Conservation (phyloP, 352 stramenopile genomes). For the Globisporangium polare region DNA sequence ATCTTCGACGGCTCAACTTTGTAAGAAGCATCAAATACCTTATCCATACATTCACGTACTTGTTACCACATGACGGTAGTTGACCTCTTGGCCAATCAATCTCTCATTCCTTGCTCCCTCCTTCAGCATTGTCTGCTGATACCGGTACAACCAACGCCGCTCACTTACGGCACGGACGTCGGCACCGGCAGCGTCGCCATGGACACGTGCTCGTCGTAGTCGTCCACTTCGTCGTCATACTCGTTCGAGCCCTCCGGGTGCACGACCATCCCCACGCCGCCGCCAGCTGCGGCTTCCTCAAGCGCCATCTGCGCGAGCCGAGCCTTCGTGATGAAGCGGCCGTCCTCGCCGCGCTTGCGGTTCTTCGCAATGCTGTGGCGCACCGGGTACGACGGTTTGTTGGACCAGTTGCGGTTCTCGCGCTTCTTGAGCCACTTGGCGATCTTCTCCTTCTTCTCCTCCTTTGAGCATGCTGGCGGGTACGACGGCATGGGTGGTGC, state of each 20-base stretch:
- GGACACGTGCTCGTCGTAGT: constrained; percentile 15
- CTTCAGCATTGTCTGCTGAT: not conserved
- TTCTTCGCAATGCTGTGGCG: constrained; percentile 83
- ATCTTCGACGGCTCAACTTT: not conserved
- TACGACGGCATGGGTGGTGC: constrained; percentile 72
- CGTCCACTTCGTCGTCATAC: constrained; percentile 18
- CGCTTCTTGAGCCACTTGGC: constrained; percentile 82
- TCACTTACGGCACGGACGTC: constrained; percentile 5
- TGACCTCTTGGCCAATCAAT: not conserved
- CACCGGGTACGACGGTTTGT: constrained; percentile 81
- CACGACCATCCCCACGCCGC: constrained; percentile 15
- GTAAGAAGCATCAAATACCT: not conserved
- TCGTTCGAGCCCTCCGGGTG: constrained; percentile 10
- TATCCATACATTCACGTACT: not conserved
- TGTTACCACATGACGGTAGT: not conserved
- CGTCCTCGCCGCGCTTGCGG: constrained; percentile 76
- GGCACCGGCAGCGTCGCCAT: constrained; percentile 12
- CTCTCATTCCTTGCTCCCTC: not conserved
- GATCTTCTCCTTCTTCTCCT: constrained; percentile 86
- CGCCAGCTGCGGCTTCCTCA: constrained; percentile 32
- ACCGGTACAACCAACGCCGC: not conserved
- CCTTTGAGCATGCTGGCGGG: constrained; percentile 66
- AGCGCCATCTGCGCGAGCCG: constrained; percentile 67
- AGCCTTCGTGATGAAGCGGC: constrained; percentile 78
- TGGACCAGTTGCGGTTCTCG: constrained; percentile 82